Base-by-base conservation (phyloP, 345 rosid genomes). In the Chamaenerion angustifolium region DNA sequence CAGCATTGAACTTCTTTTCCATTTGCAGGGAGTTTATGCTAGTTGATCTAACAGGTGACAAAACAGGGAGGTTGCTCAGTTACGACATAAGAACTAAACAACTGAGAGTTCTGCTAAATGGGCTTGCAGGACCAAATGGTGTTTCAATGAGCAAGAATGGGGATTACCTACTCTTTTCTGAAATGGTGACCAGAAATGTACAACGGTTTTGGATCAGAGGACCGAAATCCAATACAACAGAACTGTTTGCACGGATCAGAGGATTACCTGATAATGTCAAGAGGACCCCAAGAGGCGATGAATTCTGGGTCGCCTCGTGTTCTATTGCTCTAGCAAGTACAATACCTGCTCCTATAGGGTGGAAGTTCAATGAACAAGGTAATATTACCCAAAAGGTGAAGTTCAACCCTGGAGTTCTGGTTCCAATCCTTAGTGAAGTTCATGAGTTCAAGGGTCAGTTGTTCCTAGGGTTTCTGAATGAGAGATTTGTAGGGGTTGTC, bases 31-130 rank as follows among this genome's bases (percentile, higher is more conserved):
- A 57, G 6, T 2, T 19, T 6, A 3, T 15, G 12, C 12, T 15
- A 12, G 8, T 37, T 1, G 31, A n/a, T 21, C 12, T 2, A 0
- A 25, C 45, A 2, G 47, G 50, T 10, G 63, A 67, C 51, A 10
- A 35, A 6, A 52, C 64, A 1, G 60, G 67, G 25, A 61, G 64
- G 43, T 52, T 67, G 25, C 3, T 61, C n/a, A 43, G 8, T 10
- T 61, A 61, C 11, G 56, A 67, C 18, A 25, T 49, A 0, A 13
- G 6, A 11, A 61, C 59, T 18, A 40, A 17, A 21, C 47, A 40
- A 11, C 23, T 46, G 51, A 43, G 41, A 45, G 60, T 57, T 8
- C 43, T 56, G 23, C 47, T 46, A 11, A 12, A 48, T 0, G 16
- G 45, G 5, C 65, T 63, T 6, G 16, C 35, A 8, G 45, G 16